Base-by-base conservation (phyloP, 192 early-diverging fungal species). In the Coemansia sp. region DNA sequence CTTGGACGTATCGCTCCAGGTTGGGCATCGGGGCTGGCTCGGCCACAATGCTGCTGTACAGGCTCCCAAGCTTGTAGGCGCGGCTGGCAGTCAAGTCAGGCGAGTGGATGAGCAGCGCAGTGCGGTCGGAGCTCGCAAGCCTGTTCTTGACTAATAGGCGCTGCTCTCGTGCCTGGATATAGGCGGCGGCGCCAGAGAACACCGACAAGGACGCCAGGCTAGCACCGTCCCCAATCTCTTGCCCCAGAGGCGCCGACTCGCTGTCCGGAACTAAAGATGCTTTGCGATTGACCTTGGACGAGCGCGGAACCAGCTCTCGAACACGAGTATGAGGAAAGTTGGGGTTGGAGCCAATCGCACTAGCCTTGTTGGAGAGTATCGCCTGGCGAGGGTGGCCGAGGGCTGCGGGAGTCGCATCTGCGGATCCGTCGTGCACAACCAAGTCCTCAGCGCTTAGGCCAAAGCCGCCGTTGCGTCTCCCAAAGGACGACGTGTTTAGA, bases 251-350 rank as follows among this genome's bases (percentile, higher is more conserved):
- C 12, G 21, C 37, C 0, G 33, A 16, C 0, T 64, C 62, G 39
- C 42, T 42, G 28, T 75, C 78, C 6, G 61, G 14, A 2, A 68
- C 73, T 59, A 81, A 23, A 20, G 78, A 81, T 25, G 66, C 59
- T 23, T 64, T 68, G 66, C 78, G 78, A 47, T 53, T 65, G 55
- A 47, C 26, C 57, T 72, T 75, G 23, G 42, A 7, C 10, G 73
- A 65, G 7, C 78, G 73, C 8, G 73, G 78, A 18, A 66, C 73
- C 31, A 81, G 66, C 57, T 75, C 69, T 23, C 78, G 78, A 18
- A 81, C 70, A 13, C 66, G 65, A n/a, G 69, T 67, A 33, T 69
- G 53, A 12, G 73, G 70, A 61, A 75, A 81, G 11, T 59, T 53
- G 26, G 65, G 65, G 4, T 65, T 64, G 0, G 36, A 14, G 3